Conservation (phyloP, 73 alveolate genomes). For the Stentor coeruleus region DNA sequence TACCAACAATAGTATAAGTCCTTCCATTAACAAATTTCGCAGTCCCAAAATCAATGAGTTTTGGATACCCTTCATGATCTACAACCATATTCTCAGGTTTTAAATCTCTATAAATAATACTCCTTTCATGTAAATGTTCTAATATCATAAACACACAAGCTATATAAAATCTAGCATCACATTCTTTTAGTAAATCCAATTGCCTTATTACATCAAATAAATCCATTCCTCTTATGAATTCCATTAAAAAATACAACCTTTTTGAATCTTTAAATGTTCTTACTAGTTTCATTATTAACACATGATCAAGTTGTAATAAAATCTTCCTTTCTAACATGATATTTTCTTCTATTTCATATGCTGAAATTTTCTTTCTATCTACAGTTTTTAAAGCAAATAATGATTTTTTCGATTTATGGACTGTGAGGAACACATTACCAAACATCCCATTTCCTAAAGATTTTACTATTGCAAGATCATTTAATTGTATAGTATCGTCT, state of each 20-base stretch:
- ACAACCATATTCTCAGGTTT: conserved; percentile 82
- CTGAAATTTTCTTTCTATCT: background rate
- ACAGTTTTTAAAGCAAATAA: background rate
- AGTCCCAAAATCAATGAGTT: conserved; percentile 38
- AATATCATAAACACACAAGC: conserved; percentile 58
- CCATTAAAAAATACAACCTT: background rate
- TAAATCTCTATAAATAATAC: conserved; percentile 72
- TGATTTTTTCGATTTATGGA: conserved; percentile 17
- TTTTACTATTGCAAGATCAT: no score
- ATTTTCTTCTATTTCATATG: background rate
- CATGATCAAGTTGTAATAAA: background rate
- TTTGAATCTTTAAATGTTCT: background rate
- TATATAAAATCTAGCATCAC: conserved; percentile 56
- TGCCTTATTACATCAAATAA: background rate
- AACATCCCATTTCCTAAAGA: no score
- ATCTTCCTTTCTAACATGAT: background rate
- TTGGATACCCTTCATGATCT: conserved; percentile 52
- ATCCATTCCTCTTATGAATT: background rate
- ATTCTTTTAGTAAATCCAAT: background rate
- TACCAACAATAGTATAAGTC: conserved; percentile 11
- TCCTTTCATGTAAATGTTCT: conserved; percentile 64
- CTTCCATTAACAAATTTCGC: background rate
- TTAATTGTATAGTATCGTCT: no score
- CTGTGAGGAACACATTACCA: no score
- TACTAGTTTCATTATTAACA: background rate